Percentiles rank a stretch among this genome's conserved stretches.
Evolutionary conservation across 2,329 filamentous ascomycete species (phyloP).

Genomic region (Emmonsiellopsis sp.): DNA sequence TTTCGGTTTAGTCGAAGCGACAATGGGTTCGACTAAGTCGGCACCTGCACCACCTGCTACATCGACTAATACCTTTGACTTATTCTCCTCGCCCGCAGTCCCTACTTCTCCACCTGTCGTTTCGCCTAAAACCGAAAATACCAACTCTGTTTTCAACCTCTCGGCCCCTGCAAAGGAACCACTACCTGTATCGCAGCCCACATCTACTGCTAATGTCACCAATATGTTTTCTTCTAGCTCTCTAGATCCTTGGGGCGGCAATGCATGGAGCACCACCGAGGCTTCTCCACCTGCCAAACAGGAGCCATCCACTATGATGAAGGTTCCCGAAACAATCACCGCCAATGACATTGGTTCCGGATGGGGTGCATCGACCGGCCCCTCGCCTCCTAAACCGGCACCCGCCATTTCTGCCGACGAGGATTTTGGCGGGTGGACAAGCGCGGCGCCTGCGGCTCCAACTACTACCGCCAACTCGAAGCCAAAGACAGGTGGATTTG

Average conservation of each 20-base stretch:
- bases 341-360: slow-evolving; percentile 58
- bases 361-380: slow-evolving; percentile 42
- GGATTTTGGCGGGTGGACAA: slow-evolving; percentile 93
- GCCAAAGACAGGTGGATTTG: slow-evolving; percentile 43
- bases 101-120: slow-evolving; percentile 31
- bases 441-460: slow-evolving; percentile 47
- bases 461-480: slow-evolving; percentile 32
- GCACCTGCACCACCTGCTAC: slow-evolving; percentile 36
- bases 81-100: slow-evolving; percentile 45
- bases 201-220: slow-evolving; percentile 37
- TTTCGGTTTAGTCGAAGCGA: slow-evolving; percentile 11
- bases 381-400: slow-evolving; percentile 25
- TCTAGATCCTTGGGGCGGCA: slow-evolving; percentile 75
- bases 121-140: slow-evolving; percentile 29
- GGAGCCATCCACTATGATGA: slow-evolving; percentile 28
- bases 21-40: slow-evolving; percentile 27
- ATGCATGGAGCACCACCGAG: slow-evolving; percentile 67
- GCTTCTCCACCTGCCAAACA: slow-evolving; percentile 42
- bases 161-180: slow-evolving; percentile 38
- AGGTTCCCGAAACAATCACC: slow-evolving; percentile 38
- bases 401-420: slow-evolving; percentile 78
- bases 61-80: slow-evolving; percentile 74
- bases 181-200: slow-evolving; percentile 21
- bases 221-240: slow-evolving; percentile 22
- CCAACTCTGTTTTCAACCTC: slow-evolving; percentile 73